Conservation (phyloP, 2,329 filamentous ascomycete species). For the Peltaster fructicola region DNA sequence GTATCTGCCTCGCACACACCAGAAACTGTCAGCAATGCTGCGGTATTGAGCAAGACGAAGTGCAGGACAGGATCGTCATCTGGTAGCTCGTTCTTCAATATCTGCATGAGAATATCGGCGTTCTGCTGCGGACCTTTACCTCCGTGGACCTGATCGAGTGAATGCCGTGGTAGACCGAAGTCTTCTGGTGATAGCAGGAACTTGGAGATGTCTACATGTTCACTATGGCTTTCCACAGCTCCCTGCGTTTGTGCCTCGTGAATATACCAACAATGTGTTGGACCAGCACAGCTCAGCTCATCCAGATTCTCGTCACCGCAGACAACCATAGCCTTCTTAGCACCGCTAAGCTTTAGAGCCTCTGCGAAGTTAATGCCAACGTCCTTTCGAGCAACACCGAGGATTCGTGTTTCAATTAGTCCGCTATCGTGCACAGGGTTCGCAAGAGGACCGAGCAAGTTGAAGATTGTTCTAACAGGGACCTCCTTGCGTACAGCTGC, state of each 20-base stretch:
- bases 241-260: conserved; percentile 12
- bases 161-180: conserved; percentile 64
- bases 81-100: conserved; percentile 56
- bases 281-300: conserved; percentile 81
- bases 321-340: conserved; percentile 71
- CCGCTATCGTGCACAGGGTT: conserved; percentile 66
- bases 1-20: conserved; percentile 72
- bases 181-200: conserved; percentile 70
- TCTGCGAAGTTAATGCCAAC: conserved; percentile 81
- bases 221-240: conserved; percentile 23
- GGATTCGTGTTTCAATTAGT: conserved; percentile 66
- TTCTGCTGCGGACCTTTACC: conserved; percentile 79
- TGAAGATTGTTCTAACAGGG: conserved; percentile 94
- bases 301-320: conserved; percentile 92
- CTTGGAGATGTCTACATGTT: conserved; percentile 46
- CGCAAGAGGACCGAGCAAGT: conserved; percentile 78
- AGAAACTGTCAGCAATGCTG: conserved; percentile 67
- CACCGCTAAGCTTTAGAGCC: conserved; percentile 58
- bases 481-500: conserved; percentile 73
- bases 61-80: conserved; percentile 71
- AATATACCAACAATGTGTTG: conserved; percentile 66
- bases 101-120: conserved; percentile 60
- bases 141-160: conserved; percentile 60
- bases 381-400: conserved; percentile 80
- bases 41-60: conserved; percentile 89